Conservation (phyloP, 495 filamentous ascomycete genomes). For the Barbatosphaeria neglecta region DNA sequence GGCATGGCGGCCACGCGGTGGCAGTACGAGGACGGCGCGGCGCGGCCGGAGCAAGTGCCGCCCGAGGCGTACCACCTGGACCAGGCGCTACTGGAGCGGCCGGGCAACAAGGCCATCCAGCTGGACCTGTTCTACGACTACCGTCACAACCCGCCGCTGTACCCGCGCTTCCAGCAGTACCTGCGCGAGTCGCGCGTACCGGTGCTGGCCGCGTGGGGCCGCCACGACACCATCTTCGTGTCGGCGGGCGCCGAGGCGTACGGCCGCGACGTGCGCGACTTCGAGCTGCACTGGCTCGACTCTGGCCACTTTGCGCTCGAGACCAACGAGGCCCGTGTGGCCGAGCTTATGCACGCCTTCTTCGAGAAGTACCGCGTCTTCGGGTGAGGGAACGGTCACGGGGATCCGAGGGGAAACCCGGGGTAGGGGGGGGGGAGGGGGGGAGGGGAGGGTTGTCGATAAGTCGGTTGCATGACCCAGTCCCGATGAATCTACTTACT, state of each 20-base stretch:
- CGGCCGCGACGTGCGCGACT: conserved; percentile 38
- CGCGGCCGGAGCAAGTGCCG: conserved; percentile 22
- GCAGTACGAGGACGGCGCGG: conserved; percentile 44
- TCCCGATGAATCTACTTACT: too few species aligned
- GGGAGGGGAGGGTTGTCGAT: too few species aligned
- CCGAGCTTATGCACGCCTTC: conserved; percentile 34
- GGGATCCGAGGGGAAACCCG: neutral
- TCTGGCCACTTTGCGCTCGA: conserved; percentile 54
- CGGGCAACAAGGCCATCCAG: conserved; percentile 44
- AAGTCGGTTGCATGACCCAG: too few species aligned
- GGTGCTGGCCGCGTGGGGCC: conserved; percentile 51
- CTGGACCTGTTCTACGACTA: conserved; percentile 50
- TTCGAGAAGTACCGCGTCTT: conserved; percentile 19
- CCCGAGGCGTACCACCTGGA: conserved; percentile 44
- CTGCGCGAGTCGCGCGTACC: conserved; percentile 42
- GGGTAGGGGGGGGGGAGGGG: neutral
- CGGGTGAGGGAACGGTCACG: too few species aligned
- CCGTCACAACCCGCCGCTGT: conserved; percentile 39
- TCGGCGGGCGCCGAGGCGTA: conserved; percentile 49
- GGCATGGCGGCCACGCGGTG: conserved; percentile 36
- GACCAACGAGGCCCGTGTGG: conserved; percentile 39
- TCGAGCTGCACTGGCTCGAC: conserved; percentile 43
- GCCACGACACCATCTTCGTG: conserved; percentile 47
- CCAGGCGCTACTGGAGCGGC: conserved; percentile 35
- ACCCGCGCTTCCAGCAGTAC: conserved; percentile 49